Evolutionary conservation across 495 filamentous ascomycete species (phyloP).

Genomic region (Hyaloscypha bicolor): DNA sequence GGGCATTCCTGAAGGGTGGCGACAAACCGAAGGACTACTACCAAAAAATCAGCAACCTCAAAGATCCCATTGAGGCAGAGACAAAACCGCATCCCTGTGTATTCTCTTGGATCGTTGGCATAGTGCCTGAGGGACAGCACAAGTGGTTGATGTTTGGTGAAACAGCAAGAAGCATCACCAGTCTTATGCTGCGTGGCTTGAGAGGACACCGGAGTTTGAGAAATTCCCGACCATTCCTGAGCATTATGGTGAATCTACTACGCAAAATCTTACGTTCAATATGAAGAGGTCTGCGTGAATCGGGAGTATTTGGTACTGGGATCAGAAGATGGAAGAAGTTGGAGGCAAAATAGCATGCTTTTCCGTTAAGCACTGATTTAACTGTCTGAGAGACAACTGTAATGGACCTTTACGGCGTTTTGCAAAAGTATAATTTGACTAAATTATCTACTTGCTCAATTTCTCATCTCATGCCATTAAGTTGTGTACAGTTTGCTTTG

Average conservation of each 20-base stretch:
- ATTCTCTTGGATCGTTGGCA: constrained; percentile 2
- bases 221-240: constrained; percentile 8
- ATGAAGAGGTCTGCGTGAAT: constrained; percentile 2
- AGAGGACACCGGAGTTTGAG: not conserved
- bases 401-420: too few species aligned
- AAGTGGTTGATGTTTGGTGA: constrained; percentile 15
- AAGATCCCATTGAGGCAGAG: constrained; percentile 7
- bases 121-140: not conserved
- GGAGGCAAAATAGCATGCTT: too few species aligned
- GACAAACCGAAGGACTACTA: constrained; percentile 6
- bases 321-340: too few species aligned
- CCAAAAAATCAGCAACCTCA: constrained; percentile 7
- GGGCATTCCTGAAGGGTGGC: constrained; percentile 4
- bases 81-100: constrained; percentile 5
- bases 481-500: too few species aligned
- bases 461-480: too few species aligned
- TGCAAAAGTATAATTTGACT: too few species aligned
- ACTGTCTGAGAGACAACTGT: not conserved
- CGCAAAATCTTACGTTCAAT: not conserved
- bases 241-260: constrained; percentile 11
- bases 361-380: too few species aligned
- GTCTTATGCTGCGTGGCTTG: constrained; percentile 3
- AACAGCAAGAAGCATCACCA: constrained; percentile 12
- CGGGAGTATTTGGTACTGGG: too few species aligned
- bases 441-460: too few species aligned